phyloP scores from a whole-genome alignment of 768 basidiomycete species.

The Hygrocybe punicea region DNA sequence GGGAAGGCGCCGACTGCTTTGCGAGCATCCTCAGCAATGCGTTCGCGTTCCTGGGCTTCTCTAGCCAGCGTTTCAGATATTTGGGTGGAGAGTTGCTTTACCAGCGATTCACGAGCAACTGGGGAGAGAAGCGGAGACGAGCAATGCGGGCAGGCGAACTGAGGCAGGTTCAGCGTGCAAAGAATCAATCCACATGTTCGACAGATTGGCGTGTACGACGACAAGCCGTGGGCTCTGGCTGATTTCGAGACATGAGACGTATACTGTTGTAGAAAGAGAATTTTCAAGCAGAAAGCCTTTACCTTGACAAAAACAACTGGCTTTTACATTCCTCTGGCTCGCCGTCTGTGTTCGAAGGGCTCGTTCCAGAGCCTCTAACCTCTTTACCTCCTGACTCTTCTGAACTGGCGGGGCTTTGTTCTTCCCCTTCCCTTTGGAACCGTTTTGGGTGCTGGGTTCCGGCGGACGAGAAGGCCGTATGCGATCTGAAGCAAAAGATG shows the following conservation, averaged over 20 bases:
- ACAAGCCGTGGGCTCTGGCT: constrained; percentile 61
- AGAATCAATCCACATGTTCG: constrained; percentile 58
- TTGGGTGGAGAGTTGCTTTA: constrained; percentile 43
- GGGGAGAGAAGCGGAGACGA: constrained; percentile 35
- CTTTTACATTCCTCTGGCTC: constrained; percentile 49
- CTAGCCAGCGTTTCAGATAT: constrained; percentile 41
- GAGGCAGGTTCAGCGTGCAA: constrained; percentile 54
- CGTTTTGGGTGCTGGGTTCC: constrained; percentile 17
- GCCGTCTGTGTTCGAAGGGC: constrained; percentile 36
- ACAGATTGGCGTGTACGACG: constrained; percentile 54
- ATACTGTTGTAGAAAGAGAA: neutral
- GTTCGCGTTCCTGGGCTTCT: constrained; percentile 50
- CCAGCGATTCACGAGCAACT: constrained; percentile 33
- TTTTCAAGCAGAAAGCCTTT: neutral
- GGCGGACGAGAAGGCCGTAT: constrained; percentile 36
- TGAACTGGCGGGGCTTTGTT: constrained; percentile 24
- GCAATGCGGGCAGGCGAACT: constrained; percentile 57
- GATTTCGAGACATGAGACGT: neutral
- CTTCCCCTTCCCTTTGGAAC: constrained; percentile 39
- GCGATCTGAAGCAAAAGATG: constrained; percentile 52
- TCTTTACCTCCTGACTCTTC: constrained; percentile 49
- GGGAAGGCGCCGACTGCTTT: constrained; percentile 62
- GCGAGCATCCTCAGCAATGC: constrained; percentile 46
- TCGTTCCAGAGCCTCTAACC: constrained; percentile 47
- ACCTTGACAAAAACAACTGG: constrained; percentile 72